Evolutionary conservation across 2,329 filamentous ascomycete species (phyloP).

Genomic region (Elsinoe arachidis): DNA sequence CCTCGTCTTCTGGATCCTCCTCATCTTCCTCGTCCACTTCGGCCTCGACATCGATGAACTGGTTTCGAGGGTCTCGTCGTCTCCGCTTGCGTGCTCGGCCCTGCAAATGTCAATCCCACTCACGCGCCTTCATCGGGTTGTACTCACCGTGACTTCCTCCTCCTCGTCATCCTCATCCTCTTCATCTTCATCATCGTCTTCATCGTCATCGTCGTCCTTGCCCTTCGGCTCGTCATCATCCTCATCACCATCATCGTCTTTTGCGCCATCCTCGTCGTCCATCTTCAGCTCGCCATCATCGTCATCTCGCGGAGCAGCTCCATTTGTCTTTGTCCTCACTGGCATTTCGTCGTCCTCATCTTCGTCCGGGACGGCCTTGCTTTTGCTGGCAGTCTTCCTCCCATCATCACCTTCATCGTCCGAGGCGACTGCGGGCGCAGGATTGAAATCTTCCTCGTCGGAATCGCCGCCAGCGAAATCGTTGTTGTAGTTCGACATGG

Average conservation of each 20-base stretch:
- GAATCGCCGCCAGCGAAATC: slow-evolving; percentile 47
- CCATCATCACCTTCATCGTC: slow-evolving; percentile 53
- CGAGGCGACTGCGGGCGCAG: slow-evolving; percentile 62
- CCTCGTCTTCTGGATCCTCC: slow-evolving; percentile 78
- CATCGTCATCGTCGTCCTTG: slow-evolving; percentile 48
- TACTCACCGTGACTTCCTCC: slow-evolving; percentile 23
- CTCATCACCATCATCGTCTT: slow-evolving; percentile 43
- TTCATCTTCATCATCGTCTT: slow-evolving; percentile 56
- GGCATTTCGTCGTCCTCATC: slow-evolving; percentile 31
- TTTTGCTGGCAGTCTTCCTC: slow-evolving; percentile 19
- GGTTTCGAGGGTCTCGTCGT: slow-evolving; percentile 64
- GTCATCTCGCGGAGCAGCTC: slow-evolving; percentile 26
- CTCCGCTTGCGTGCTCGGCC: slow-evolving; percentile 70
- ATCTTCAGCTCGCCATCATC: slow-evolving; percentile 46
- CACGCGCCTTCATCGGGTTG: slow-evolving; percentile 9
- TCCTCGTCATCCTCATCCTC: slow-evolving; percentile 33
- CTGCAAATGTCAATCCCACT: slow-evolving; percentile 29
- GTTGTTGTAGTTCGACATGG: slow-evolving; percentile 37
- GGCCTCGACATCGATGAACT: slow-evolving; percentile 95
- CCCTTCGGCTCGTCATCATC: slow-evolving; percentile 56
- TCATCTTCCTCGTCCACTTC: slow-evolving; percentile 94
- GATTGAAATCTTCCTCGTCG: slow-evolving; percentile 83
- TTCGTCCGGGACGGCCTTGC: slow-evolving; percentile 25
- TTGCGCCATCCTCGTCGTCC: slow-evolving; percentile 47
- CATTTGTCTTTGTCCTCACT: slow-evolving; percentile 28